Evolutionary conservation across 441 rosid species (phyloP), one percentile per base, ranked within the genome.

Genomic region (Erysimum pusillum): DNA sequence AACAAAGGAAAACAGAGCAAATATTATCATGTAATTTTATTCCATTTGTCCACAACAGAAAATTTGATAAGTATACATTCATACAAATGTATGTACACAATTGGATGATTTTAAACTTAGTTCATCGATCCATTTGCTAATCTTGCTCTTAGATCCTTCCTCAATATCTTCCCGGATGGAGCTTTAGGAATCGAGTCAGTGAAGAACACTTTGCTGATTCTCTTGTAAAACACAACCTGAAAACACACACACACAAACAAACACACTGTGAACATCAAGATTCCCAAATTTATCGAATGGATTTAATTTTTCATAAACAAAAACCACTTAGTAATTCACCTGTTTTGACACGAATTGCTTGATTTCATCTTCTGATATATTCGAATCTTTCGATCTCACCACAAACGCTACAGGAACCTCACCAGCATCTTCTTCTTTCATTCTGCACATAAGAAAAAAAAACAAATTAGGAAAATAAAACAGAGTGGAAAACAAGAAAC

Each of bases 381-480:
- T 18, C 0, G 89, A 86, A 53, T 79, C 79, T 18, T 81, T 76
- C 9, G 86, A 42, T 75, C 39, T 82, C 59, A 84, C 84, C 53
- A 86, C 84, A 56, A 86, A 86, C 4, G 89, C 89, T 11, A 83
- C 86, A 2, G 89, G 89, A 70, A 86, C 81, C 60, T 86, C 89
- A 36, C 89, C 89, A 42, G 86, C 83, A 11, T 71, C 75, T 34
- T 82, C 84, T 38, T 86, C 86, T 57, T 86, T 81, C 89, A 82
- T 75, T n/a, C 89, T 86, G 76, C n/a, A 44, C 25, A 54, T 7
- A 53, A 4, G 0, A 32, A 13, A 7, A 65, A 28, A 54, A 5
- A 28, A 59, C 6, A 1, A 3, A 32, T 2, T 49, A 8, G 4
- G 1, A 17, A 13, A 9, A 0, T 11, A 65, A 48, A 48, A 48